Evolutionary conservation across 2,329 filamentous ascomycete genomes (phyloP).

Genomic region (Nemania abortiva): DNA sequence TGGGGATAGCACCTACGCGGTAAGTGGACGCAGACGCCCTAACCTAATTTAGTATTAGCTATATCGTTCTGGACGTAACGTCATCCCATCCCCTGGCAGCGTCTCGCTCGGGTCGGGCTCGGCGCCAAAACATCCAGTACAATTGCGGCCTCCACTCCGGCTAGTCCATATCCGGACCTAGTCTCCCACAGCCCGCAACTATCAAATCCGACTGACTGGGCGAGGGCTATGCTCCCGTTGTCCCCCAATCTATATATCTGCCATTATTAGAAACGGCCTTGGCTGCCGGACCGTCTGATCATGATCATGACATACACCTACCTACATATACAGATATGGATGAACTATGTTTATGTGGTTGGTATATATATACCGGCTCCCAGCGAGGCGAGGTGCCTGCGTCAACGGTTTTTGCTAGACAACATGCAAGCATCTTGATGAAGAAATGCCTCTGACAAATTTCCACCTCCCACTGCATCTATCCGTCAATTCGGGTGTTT

Average conservation of each 20-base stretch:
- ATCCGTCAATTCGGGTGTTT: neutral
- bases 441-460: neutral
- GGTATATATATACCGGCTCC: conserved; percentile 21
- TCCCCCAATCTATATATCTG: conserved; percentile 17
- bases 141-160: conserved; percentile 23
- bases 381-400: conserved; percentile 34
- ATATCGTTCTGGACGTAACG: conserved; percentile 9
- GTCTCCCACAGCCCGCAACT: neutral
- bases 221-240: conserved; percentile 19
- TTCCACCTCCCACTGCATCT: neutral
- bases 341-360: neutral
- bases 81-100: conserved; percentile 22
- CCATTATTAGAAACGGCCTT: conserved; percentile 15
- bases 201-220: conserved; percentile 13
- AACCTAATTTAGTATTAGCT: neutral
- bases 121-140: conserved; percentile 29
- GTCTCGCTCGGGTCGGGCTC: conserved; percentile 28
- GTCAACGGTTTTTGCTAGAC: conserved; percentile 4
- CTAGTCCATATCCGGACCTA: conserved; percentile 10
- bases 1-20: neutral
- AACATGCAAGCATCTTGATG: conserved; percentile 1
- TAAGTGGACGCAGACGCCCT: neutral
- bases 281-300: conserved; percentile 9
- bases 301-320: neutral
- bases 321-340: neutral